These are phyloP conservation scores for Oryza punctata DNA, from an alignment of 176 grass and related monocot species.

Conservation along the genomic window DNA sequence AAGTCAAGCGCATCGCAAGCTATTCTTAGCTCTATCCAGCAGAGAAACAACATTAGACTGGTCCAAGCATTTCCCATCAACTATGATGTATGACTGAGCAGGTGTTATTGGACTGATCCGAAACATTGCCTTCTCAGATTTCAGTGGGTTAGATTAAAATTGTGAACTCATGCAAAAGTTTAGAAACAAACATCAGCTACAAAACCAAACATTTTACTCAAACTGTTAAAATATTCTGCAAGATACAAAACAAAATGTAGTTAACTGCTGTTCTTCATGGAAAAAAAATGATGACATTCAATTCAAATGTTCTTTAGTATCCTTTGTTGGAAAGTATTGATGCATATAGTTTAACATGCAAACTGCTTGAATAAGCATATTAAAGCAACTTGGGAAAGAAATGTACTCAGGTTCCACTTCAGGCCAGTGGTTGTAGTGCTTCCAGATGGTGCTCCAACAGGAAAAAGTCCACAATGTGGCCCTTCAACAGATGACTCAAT, in stretches of 20 bases:
- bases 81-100: background rate
- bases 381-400: constrained; percentile 28
- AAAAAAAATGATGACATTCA: background rate
- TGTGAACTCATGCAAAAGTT: background rate
- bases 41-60: no score
- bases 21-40: background rate
- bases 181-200: no score
- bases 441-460: constrained; percentile 59
- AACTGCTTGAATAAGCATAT: background rate
- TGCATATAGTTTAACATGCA: background rate
- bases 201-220: no score
- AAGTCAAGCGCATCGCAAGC: background rate
- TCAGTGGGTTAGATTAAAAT: background rate
- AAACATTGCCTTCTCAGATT: background rate
- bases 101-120: background rate
- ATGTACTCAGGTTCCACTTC: constrained; percentile 64
- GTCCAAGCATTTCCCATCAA: background rate
- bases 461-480: constrained; percentile 68
- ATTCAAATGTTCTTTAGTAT: background rate
- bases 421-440: constrained; percentile 69
- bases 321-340: background rate
- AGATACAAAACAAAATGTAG: background rate
- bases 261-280: background rate
- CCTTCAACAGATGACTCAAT: constrained; percentile 66
- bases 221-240: background rate